Conservation (phyloP, 2,329 filamentous ascomycete genomes). For the Pseudopithomyces chartarum region DNA sequence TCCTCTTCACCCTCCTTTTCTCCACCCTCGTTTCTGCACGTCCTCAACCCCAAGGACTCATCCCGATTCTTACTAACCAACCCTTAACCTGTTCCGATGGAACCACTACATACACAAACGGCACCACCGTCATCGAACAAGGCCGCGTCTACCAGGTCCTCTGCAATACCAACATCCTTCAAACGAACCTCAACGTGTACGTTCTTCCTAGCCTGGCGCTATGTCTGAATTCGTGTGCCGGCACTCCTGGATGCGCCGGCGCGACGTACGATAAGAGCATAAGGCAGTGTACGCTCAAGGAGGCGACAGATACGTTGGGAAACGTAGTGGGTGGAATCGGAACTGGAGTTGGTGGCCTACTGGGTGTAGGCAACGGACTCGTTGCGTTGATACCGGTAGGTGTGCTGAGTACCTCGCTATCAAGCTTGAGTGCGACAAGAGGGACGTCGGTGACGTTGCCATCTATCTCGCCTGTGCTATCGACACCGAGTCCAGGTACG, state of each 20-base stretch:
- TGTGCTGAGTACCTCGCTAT: neutral
- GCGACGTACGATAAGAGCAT: conserved; percentile 12
- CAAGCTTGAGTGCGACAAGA: neutral
- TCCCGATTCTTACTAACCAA: neutral
- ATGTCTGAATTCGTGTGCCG: conserved; percentile 10
- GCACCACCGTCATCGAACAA: conserved; percentile 2
- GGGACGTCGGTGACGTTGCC: neutral
- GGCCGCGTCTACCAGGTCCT: conserved; percentile 14
- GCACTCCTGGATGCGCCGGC: conserved; percentile 10
- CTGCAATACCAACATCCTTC: conserved; percentile 12
- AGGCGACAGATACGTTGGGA: neutral
- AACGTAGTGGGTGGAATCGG: neutral
- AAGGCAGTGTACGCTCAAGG: conserved; percentile 14
- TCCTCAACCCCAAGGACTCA: conserved; percentile 10
- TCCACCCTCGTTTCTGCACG: neutral
- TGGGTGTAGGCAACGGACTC: conserved; percentile 1
- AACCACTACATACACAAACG: conserved; percentile 13
- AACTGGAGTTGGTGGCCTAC: neutral
- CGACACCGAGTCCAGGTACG: neutral
- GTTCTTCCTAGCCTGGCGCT: conserved; percentile 5
- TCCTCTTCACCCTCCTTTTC: neutral
- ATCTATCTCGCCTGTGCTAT: neutral
- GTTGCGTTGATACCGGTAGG: conserved; percentile 5
- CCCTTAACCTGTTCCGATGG: conserved; percentile 16
- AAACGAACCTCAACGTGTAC: neutral